Evolutionary conservation across 2,329 filamentous ascomycete species (phyloP).

Genomic region (Taxawa tesnikishii): DNA sequence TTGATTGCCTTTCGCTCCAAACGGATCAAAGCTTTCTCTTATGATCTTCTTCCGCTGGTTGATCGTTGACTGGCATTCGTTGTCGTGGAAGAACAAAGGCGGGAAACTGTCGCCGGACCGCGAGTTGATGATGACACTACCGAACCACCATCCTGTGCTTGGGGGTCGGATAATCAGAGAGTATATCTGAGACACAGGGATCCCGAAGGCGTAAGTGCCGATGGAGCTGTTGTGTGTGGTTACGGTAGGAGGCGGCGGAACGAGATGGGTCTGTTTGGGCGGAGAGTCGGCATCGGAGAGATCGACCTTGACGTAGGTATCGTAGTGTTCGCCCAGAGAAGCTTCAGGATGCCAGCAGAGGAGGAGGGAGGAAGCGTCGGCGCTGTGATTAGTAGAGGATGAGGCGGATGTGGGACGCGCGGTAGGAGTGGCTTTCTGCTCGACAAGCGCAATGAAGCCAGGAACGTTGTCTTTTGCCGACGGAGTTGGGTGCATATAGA

Average conservation of each 20-base stretch:
- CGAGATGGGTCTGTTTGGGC: conserved; percentile 77
- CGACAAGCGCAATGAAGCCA: conserved; percentile 83
- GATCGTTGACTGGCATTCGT: conserved; percentile 91
- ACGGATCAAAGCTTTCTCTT: conserved; percentile 68
- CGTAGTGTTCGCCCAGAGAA: conserved; percentile 62
- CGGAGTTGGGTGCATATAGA: conserved; percentile 90
- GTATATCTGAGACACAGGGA: conserved; percentile 83
- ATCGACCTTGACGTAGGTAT: conserved; percentile 93
- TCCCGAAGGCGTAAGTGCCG: conserved; percentile 80
- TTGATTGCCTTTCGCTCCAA: conserved; percentile 70
- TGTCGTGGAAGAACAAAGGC: conserved; percentile 94
- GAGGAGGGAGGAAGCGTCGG: conserved; percentile 58
- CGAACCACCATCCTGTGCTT: conserved; percentile 97
- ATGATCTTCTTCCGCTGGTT: conserved; percentile 81
- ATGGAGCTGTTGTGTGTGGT: conserved; percentile 59
- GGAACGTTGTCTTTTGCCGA: conserved; percentile 92
- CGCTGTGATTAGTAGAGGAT: conserved; percentile 28
- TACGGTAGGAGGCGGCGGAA: conserved; percentile 79
- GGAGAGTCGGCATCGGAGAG: conserved; percentile 68
- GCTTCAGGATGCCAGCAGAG: conserved; percentile 91
- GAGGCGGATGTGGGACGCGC: conserved; percentile 25
- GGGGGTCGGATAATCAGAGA: conserved; percentile 82
- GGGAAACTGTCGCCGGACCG: conserved; percentile 86
- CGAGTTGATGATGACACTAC: conserved; percentile 87
- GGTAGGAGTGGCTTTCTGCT: conserved; percentile 54